Evolutionary conservation across 2,329 filamentous ascomycete genomes (phyloP).

Genomic region (Aspergillus sp.): DNA sequence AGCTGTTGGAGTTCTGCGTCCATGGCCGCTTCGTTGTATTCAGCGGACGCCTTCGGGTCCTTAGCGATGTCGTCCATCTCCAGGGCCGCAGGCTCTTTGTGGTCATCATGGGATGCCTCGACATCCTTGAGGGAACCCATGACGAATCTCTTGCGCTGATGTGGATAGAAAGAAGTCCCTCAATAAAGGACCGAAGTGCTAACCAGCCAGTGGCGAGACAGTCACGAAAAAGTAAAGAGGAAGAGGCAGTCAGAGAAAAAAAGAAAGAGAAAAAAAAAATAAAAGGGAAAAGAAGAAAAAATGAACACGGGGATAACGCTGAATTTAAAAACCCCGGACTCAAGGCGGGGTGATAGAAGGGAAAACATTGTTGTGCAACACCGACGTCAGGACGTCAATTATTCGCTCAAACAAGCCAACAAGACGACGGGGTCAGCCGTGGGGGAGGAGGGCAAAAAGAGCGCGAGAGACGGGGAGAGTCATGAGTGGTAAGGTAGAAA

Average conservation of each 20-base stretch:
- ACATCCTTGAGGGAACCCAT: slow-evolving; percentile 23
- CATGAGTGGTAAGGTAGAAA: neutral
- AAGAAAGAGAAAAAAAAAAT: neutral
- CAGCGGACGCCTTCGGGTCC: slow-evolving; percentile 22
- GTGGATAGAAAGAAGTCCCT: neutral
- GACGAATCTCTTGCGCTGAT: slow-evolving; percentile 4
- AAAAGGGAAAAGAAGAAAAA: neutral
- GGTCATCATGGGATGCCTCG: slow-evolving; percentile 23
- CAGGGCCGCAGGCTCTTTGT: slow-evolving; percentile 25
- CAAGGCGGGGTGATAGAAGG: neutral
- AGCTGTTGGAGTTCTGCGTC: slow-evolving; percentile 30
- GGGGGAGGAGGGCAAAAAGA: neutral
- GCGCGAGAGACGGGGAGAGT: too few relatives aligned
- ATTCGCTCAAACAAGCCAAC: neutral
- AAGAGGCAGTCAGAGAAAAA: neutral
- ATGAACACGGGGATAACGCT: too few relatives aligned
- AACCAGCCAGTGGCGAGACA: neutral
- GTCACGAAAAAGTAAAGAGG: neutral
- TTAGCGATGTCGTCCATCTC: slow-evolving; percentile 28
- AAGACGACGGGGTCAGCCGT: neutral
- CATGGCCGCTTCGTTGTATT: slow-evolving; percentile 31
- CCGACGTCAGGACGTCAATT: neutral
- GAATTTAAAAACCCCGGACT: neutral
- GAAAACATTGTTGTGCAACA: neutral
- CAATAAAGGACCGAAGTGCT: neutral